A percentile compares a stretch with the other conserved stretches of the same genome.
Conservation (phyloP, 106 monocot genomes). For the Dioscorea dumetorum region DNA sequence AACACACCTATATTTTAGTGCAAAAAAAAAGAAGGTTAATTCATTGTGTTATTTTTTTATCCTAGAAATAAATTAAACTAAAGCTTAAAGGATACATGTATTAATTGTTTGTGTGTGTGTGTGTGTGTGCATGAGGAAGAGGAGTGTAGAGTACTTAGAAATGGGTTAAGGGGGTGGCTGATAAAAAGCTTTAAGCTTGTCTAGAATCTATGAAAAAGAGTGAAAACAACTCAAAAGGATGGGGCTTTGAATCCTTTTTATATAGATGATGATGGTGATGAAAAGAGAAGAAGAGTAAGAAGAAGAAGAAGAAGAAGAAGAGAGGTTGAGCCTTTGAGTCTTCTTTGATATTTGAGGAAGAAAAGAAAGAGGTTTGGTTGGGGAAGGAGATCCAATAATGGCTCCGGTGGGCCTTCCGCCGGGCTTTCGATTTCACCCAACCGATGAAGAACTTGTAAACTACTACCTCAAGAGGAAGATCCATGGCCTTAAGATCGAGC, state of each 20-base stretch:
- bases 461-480: slow-evolving; percentile 34
- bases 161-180: too few relatives aligned
- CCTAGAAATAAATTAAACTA: too few relatives aligned
- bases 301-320: not conserved
- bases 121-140: not conserved
- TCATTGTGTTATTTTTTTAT: too few relatives aligned
- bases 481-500: slow-evolving; percentile 39
- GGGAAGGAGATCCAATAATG: slow-evolving; percentile 10
- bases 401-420: slow-evolving; percentile 39
- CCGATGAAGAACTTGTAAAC: slow-evolving; percentile 10
- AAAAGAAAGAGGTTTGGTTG: not conserved
- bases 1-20: too few relatives aligned
- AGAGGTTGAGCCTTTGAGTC: not conserved
- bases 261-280: slow-evolving; percentile 11
- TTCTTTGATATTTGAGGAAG: not conserved
- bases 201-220: not conserved
- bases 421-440: slow-evolving; percentile 31
- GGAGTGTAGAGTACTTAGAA: slow-evolving; percentile 1
- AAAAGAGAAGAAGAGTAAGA: slow-evolving; percentile 1
- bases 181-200: slow-evolving; percentile 5
- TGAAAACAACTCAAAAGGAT: slow-evolving; percentile 2
- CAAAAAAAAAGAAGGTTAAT: too few relatives aligned
- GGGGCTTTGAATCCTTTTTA: slow-evolving; percentile 13
- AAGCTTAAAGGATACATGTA: too few relatives aligned
- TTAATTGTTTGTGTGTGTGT: not conserved